Evolutionary conservation across 345 rosid genomes (phyloP), one percentile per base, ranked within the genome.

Genomic region (Combretum micranthum): DNA sequence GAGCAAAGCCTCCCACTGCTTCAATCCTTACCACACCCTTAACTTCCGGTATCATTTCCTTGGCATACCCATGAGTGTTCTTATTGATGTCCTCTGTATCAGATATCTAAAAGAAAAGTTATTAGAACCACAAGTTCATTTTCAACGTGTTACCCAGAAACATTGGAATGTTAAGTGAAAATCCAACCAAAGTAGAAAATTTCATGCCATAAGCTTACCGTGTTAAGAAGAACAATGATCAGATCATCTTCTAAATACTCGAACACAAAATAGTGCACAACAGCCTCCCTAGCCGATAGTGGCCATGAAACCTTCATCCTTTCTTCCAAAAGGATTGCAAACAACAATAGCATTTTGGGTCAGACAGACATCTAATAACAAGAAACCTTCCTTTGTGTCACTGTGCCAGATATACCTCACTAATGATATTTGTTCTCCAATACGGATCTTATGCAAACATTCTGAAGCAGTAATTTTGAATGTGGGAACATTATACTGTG

Each of bases 271-370:
- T 62, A 89, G 66, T 90, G 91, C 60, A 87, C 64, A 44, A 87
- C 32, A 15, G 88, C 96, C 77, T 89, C 97, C 79, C 99, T 79
- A 63, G 86, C 66, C 50, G 89, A 72, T 59, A 93, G 53, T 14
- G 96, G 99, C 99, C 99, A 93, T 12, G 94, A 55, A 57, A 85
- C 78, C 89, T 93, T 93, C 89, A 85, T 67, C 86, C 99, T 92
- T 85, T 77, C 84, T 80, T 80, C 81, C 88, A 37, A 48, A 76
- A 87, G 71, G 58, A 44, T 60, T 18, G 64, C 23, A 46, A 55
- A 67, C 32, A 57, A 69, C 46, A 50, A 50, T 58, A 79, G 67
- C 67, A 72, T 64, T 58, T 55, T 23, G 7, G 63, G 61, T 26
- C 53, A 21, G 57, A 49, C 37, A 22, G 47, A 62, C 15, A 20